Evolutionary conservation across 345 rosid genomes (phyloP).

Genomic region (Melastoma malabathricum): DNA sequence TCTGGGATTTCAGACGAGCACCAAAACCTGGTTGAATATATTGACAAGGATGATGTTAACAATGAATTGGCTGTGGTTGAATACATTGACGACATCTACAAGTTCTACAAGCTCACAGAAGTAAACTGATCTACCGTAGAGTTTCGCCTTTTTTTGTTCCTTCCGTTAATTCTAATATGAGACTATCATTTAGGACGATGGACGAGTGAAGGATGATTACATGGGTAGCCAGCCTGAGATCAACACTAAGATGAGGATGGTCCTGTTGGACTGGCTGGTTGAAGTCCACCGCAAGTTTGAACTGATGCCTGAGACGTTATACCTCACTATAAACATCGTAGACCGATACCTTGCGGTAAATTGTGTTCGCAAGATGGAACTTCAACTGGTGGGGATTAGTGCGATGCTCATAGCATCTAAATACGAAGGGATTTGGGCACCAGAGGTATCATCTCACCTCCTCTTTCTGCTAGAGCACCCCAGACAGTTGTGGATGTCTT

Average conservation of each 20-base stretch:
- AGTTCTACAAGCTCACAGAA: conserved; percentile 56
- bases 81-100: conserved; percentile 81
- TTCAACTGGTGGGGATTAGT: conserved; percentile 71
- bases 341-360: conserved; percentile 63
- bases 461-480: no score
- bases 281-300: conserved; percentile 64
- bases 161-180: no score
- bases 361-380: conserved; percentile 53
- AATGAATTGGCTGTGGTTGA: conserved; percentile 73
- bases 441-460: conserved; percentile 31
- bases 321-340: conserved; percentile 58
- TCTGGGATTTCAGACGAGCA: conserved; percentile 32
- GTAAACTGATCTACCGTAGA: conserved; percentile 12
- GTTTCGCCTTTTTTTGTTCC: no score
- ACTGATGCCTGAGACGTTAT: conserved; percentile 54
- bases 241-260: conserved; percentile 59
- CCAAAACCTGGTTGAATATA: conserved; percentile 21
- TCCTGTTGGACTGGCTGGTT: conserved; percentile 74
- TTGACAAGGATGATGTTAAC: conserved; percentile 51
- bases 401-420: conserved; percentile 86
- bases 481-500: no score
- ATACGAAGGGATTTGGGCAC: conserved; percentile 96
- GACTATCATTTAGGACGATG: conserved; percentile 25
- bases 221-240: conserved; percentile 61
- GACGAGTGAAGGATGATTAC: conserved; percentile 43